Evolutionary conservation across 2,329 filamentous ascomycete species (phyloP), one percentile per base, ranked within the genome.

Genomic region (Aspergillus neotritici): DNA sequence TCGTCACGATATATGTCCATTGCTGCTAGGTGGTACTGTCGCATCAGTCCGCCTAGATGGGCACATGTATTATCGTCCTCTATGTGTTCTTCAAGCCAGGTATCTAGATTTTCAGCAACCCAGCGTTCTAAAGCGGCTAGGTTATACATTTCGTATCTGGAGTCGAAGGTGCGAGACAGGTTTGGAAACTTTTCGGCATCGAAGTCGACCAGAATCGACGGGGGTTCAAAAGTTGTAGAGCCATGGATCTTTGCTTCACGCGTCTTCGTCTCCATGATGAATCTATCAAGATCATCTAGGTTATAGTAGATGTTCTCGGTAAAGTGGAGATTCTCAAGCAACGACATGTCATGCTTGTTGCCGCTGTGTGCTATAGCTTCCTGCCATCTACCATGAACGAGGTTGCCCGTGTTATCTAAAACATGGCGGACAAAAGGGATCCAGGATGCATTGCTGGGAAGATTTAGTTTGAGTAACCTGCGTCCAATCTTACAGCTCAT

Each of bases 61-160:
- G 13, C 11, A 37, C 48, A 52, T 4, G 60, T 60, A 16, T 37
- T 15, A 15, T 39, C 31, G 9, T 54, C 44, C 0, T n/a, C n/a
- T 3, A 54, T 42, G 31, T 69, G 49, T 0, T n/a, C 4, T 1
- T 49, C 35, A 1, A 71, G 33, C 74, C 75, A 78, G 0, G 14
- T 9, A 0, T 53, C 35, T 0, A 79, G 63, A 31, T 67, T 37
- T 0, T 49, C 13, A 2, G 60, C 56, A 3, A 78, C 70, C 78
- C 78, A 81, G 0, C 40, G 31, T 51, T 82, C 78, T 11, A 80
- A 61, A 4, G 61, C 63, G 5, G 55, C 56, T 1, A 77, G 52
- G 7, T 57, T 47, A 30, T 59, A 55, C 2, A 46, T 16, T 10
- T 5, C 51, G 38, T 41, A 58, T 44, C 40, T 51, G 31, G 29